Evolutionary conservation across 768 basidiomycete genomes (phyloP), one percentile per base, ranked within the genome.

Genomic region (Boletellus emodensis): DNA sequence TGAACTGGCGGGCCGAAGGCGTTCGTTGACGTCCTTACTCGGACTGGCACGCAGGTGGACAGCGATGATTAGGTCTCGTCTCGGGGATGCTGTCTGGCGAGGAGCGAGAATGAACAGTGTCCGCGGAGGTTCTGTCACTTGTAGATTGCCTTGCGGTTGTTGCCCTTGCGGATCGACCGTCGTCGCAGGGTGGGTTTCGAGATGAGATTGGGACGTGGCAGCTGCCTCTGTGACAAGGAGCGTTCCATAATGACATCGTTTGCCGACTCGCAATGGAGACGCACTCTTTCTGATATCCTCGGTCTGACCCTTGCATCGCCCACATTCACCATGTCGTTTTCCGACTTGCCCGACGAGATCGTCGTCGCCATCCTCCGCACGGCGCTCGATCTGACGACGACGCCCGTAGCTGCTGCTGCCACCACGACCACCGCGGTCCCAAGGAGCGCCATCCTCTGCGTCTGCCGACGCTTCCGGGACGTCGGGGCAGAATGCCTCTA

Each of bases 1-100:
- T 67, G 45, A 7, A 41, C 26, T 7, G 24, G 24, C 24, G 24
- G 24, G 24, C 6, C 24, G 24, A 4, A 12, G 14, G 20, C 12
- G 12, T 7, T 36, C 11, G 8, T 41, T 39, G 6, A 26, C 11
- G 10, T 8, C 3, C 32, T 53, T 2, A 52, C 3, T 3, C 15
- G 30, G 30, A 30, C 13, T 14, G 30, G 20, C 49, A 32, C n/a
- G 9, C 37, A 66, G 55, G 35, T 61, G 17, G 68, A 67, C 28
- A 70, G 66, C 30, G 68, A 68, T 49, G 66, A 57, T 8, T 61
- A 61, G 49, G 53, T 20, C 38, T 12, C 1, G 17, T 38, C 14
- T 51, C 7, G 30, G 30, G 3, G 24, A 26, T 26, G 24, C 24
- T 26, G 24, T 26, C 24, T 26, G 24, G 24, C 24, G 24, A 26